Evolutionary conservation across 139 green algal genomes (phyloP), one percentile per base, ranked within the genome.

Genomic region (Pseudopediastrum boryanum): DNA sequence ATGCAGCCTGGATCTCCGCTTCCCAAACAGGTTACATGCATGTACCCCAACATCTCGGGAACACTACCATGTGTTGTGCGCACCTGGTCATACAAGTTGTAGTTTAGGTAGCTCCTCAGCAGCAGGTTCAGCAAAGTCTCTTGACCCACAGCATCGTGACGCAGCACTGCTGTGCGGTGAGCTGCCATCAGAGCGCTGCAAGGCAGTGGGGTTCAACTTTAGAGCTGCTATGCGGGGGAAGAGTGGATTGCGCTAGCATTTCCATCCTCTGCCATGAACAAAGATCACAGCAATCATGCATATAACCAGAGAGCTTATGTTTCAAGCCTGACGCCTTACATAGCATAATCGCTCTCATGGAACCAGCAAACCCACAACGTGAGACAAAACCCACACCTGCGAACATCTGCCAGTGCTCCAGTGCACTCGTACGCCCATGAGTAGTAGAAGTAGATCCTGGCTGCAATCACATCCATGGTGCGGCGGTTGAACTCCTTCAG

Each of bases 111-210:
- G 84, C 97, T 98, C 77, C 95, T 89, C 71, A 99, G 92, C 80
- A 99, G 89, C 82, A 99, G 88, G 87, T 99, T 99, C 38, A 98
- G 86, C 71, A 98, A 86, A 29, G 88, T 97, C 90, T 99, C 96
- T 73, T 94, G 89, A 3, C 96, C 96, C 31, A 97, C 87, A 4
- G 94, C 89, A 72, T 99, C 96, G 75, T 98, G 95, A 35, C 93
- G 90, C 77, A 99, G 79, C 46, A 94, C 91, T 1, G 97, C 91
- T 3, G 94, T 97, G 16, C 92, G 86, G 66, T 98, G 92, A 62
- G 96, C 77, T 36, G 84, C 88, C 80, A 99, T 90, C 77, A 99
- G 79, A 21, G 84, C 87, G 70, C 92, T 96, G 90, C 71, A 79
- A 4, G 56, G n/a, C n/a, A n/a, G n/a, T n/a, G n/a, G n/a, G n/a